Percentiles rank a stretch among this genome's conserved stretches.
phyloP scores from a whole-genome alignment of 257 asterid species.

The Fraxinus quadrangulata region DNA sequence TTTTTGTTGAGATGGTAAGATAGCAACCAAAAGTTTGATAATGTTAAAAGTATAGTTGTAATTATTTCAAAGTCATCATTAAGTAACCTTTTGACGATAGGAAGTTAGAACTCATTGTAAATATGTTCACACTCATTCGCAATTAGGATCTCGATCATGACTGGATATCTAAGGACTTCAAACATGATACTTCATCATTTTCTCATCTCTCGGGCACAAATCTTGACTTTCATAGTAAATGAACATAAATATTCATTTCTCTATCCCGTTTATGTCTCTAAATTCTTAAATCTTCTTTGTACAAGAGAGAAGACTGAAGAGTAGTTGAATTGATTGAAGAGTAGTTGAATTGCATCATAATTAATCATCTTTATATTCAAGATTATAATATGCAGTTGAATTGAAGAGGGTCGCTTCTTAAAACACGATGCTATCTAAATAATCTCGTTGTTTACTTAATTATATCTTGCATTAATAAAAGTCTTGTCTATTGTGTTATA shows the following conservation, averaged over 20 bases:
- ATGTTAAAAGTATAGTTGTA: background rate
- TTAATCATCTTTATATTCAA: background rate
- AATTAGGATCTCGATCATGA: background rate
- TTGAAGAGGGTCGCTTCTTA: background rate
- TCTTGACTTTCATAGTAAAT: background rate
- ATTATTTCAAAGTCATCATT: background rate
- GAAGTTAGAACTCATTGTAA: background rate
- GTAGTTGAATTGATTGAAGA: no score
- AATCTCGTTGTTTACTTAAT: no score
- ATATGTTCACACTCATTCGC: background rate
- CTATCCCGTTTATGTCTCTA: no score
- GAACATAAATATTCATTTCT: no score
- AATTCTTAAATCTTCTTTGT: no score
- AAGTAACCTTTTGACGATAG: background rate
- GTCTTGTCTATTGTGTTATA: no score
- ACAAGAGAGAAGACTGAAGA: no score
- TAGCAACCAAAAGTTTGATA: conserved; percentile 6
- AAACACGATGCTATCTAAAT: no score
- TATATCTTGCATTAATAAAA: no score
- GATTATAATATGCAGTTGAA: background rate
- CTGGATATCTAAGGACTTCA: background rate
- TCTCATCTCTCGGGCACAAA: background rate
- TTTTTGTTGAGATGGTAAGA: background rate
- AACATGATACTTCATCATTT: background rate
- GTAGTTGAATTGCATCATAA: background rate